These are phyloP conservation scores for Discostella stelligeroides DNA, from an alignment of 108 stramenopile species.

Conservation along the genomic window DNA sequence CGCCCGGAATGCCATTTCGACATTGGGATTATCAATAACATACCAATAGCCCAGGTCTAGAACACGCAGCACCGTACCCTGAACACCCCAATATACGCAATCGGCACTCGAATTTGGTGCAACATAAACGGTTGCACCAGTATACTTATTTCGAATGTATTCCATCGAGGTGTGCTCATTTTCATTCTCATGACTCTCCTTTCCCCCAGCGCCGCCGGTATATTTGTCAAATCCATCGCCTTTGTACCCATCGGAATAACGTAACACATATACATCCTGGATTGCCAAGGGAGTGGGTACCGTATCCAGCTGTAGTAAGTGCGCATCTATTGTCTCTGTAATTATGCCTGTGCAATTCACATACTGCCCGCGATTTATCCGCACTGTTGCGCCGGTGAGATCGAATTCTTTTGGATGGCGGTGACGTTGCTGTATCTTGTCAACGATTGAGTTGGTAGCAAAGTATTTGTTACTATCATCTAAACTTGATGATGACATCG, in stretches of 20 bases:
- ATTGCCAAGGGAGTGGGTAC: neutral
- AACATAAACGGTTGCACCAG: slow-evolving; percentile 26
- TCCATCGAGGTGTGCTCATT: neutral
- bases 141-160: slow-evolving; percentile 17
- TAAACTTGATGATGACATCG: no score
- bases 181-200: neutral
- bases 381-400: slow-evolving; percentile 13
- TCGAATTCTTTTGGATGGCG: no score
- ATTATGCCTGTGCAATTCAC: slow-evolving; percentile 7
- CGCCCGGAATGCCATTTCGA: slow-evolving; percentile 10
- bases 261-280: slow-evolving; percentile 15
- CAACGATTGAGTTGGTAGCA: no score
- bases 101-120: neutral
- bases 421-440: no score
- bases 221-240: no score
- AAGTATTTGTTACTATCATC: no score
- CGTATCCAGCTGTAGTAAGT: slow-evolving; percentile 8
- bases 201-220: neutral
- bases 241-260: neutral
- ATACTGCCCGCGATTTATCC: neutral
- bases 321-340: neutral
- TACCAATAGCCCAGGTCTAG: slow-evolving; percentile 31
- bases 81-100: neutral
- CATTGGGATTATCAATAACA: slow-evolving; percentile 25
- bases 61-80: slow-evolving; percentile 10